Evolutionary conservation across 768 basidiomycete genomes (phyloP), one percentile per base, ranked within the genome.

Genomic region (Suillus placidus): DNA sequence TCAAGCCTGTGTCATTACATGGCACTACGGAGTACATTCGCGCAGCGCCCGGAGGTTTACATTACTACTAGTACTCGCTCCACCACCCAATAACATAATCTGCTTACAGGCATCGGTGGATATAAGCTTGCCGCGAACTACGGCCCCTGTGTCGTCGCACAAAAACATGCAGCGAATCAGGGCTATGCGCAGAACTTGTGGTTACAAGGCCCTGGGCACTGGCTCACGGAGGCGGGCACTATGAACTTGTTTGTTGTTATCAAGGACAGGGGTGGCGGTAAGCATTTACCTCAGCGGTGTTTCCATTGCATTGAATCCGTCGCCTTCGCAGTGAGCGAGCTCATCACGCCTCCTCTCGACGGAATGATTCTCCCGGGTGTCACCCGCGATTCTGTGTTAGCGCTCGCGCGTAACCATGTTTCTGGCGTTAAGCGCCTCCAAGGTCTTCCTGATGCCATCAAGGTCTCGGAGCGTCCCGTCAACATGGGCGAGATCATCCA

Each of bases 161-260:
- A 97, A 73, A 89, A 88, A 70, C 79, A 83, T 64, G 95, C 93
- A 30, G 89, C 88, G 1, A 77, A 84, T 32, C 80, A 85, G 63
- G 95, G 95, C 16, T 96, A 96, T 74, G 84, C 84, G 16, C 95
- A 97, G 72, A 96, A 94, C 74, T 82, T 97, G 12, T 97, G 95
- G 95, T 81, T 97, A 42, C 87, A 93, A 66, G 95, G 94, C 0
- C 80, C 81, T 2, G 81, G 83, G 58, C 81, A 84, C 67, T 73
- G 80, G 66, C 71, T 85, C 60, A 87, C 84, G 3, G 85, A 85
- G 74, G 94, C 94, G 43, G 95, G 95, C 49, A 94, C 93, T 1
- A 96, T 96, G 95, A 97, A 97, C 77, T 78, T 95, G 75, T 96
- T 96, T 67, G 87, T 92, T 51, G 92, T 89, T 4, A 88, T 95